A percentile compares a stretch with the other conserved stretches of the same genome.
Conservation (phyloP, 2,329 filamentous ascomycete species). For the Pseudogymnoascus sp. region DNA sequence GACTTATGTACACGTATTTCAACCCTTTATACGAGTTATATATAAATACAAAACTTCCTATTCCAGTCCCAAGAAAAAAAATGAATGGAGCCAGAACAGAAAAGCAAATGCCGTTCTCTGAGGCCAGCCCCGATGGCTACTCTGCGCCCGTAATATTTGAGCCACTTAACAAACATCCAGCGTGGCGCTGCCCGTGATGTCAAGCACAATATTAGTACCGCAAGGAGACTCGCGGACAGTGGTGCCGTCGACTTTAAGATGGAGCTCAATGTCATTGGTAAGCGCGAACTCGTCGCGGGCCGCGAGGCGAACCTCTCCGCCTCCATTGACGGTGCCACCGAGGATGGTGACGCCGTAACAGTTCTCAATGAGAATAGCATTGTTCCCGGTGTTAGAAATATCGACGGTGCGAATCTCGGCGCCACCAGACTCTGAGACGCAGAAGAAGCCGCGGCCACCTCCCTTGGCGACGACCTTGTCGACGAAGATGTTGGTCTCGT, state of each 20-base stretch:
- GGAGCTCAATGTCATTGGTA: constrained; percentile 46
- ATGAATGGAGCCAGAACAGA: neutral
- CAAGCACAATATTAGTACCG: constrained; percentile 46
- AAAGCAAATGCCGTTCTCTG: neutral
- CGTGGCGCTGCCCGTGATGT: constrained; percentile 40
- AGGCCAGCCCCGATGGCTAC: neutral
- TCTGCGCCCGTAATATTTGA: neutral
- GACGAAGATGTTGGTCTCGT: constrained; percentile 47
- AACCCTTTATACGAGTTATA: neutral
- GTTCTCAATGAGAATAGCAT: constrained; percentile 53
- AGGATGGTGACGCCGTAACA: constrained; percentile 50
- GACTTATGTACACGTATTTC: neutral
- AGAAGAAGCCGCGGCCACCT: constrained; percentile 52
- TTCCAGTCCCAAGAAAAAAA: neutral
- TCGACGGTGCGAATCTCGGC: constrained; percentile 45
- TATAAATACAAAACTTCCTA: neutral
- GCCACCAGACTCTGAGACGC: constrained; percentile 50
- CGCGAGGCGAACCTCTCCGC: constrained; percentile 49
- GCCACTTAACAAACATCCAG: constrained; percentile 36
- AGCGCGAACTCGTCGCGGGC: constrained; percentile 50
- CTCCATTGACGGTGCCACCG: constrained; percentile 46
- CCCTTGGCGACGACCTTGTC: constrained; percentile 50
- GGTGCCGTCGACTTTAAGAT: constrained; percentile 43
- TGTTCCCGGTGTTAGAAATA: constrained; percentile 48
- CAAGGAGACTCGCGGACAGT: constrained; percentile 50